These are phyloP conservation scores for Colletotrichum tamarilloi DNA, from an alignment of 2,329 filamentous ascomycete genomes.

Conservation along the genomic window DNA sequence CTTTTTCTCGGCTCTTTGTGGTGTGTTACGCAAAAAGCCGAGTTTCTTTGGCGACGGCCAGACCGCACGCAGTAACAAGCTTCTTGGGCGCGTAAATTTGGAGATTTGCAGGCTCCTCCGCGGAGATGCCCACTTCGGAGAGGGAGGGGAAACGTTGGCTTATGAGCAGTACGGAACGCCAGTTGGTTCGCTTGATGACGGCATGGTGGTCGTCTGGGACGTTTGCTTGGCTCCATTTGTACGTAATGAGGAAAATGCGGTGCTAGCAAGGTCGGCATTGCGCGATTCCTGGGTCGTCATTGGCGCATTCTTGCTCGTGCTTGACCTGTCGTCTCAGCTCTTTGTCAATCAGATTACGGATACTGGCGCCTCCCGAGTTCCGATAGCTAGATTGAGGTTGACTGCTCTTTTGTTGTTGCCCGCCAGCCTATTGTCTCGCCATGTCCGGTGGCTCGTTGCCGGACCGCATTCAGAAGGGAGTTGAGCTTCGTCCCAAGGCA, in stretches of 20 bases:
- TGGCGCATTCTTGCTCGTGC: slow-evolving; percentile 13
- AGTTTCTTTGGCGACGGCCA: background rate
- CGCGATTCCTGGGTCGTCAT: slow-evolving; percentile 17
- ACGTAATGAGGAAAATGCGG: slow-evolving; percentile 36
- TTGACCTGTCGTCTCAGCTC: slow-evolving; percentile 9
- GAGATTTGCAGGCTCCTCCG: background rate
- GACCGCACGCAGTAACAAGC: slow-evolving; percentile 2
- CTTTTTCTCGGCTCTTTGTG: background rate
- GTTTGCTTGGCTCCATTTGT: slow-evolving; percentile 30
- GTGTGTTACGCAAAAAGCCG: slow-evolving; percentile 12
- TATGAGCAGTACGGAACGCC: slow-evolving; percentile 25
- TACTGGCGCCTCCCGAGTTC: background rate
- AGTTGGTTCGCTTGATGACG: slow-evolving; percentile 28
- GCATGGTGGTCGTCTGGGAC: slow-evolving; percentile 23
- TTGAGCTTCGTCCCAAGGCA: slow-evolving; percentile 12
- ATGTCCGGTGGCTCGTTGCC: slow-evolving; percentile 6
- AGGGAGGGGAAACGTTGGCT: slow-evolving; percentile 21
- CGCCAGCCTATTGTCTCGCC: background rate
- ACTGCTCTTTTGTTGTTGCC: slow-evolving; percentile 5
- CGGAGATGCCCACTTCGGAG: slow-evolving; percentile 21
- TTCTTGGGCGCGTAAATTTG: background rate
- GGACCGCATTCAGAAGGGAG: background rate
- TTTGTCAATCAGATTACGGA: slow-evolving; percentile 26
- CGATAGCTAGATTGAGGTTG: background rate
- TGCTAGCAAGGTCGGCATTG: slow-evolving; percentile 28